phyloP scores from a whole-genome alignment of 1,284 basidiomycete species.

The Thelephora terrestris region DNA sequence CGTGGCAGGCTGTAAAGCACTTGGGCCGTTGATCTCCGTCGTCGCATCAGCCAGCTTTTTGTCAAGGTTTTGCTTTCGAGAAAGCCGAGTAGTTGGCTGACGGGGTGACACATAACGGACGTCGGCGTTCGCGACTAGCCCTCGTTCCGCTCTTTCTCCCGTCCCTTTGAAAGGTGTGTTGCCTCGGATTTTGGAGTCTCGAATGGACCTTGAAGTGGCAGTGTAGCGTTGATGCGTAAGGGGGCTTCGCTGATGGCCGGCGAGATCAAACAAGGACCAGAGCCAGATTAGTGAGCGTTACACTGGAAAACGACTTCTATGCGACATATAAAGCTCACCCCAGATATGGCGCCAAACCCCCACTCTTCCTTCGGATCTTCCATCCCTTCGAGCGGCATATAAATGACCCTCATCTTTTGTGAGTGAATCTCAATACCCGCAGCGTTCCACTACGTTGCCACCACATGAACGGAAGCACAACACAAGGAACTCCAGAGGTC shows the following conservation, averaged over 20 bases:
- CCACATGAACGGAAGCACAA: conserved; percentile 4
- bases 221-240: conserved; percentile 23
- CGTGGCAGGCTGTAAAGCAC: conserved; percentile 49
- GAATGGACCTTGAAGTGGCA: conserved; percentile 10
- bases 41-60: conserved; percentile 54
- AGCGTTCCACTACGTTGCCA: conserved; percentile 60
- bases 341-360: background rate
- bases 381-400: conserved; percentile 81
- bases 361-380: conserved; percentile 65
- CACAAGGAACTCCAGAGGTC: conserved; percentile 12
- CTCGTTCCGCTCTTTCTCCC: conserved; percentile 30
- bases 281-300: conserved; percentile 8
- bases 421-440: conserved; percentile 80
- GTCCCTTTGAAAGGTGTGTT: conserved; percentile 30
- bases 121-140: conserved; percentile 35
- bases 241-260: conserved; percentile 17
- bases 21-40: conserved; percentile 61
- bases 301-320: conserved; percentile 3
- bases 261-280: background rate
- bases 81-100: conserved; percentile 18
- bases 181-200: background rate
- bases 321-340: conserved; percentile 7
- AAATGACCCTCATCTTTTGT: conserved; percentile 92
- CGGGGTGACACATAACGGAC: conserved; percentile 27
- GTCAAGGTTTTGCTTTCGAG: conserved; percentile 40